Base-by-base conservation (phyloP, 106 monocot species). In the Posidonia australis region DNA sequence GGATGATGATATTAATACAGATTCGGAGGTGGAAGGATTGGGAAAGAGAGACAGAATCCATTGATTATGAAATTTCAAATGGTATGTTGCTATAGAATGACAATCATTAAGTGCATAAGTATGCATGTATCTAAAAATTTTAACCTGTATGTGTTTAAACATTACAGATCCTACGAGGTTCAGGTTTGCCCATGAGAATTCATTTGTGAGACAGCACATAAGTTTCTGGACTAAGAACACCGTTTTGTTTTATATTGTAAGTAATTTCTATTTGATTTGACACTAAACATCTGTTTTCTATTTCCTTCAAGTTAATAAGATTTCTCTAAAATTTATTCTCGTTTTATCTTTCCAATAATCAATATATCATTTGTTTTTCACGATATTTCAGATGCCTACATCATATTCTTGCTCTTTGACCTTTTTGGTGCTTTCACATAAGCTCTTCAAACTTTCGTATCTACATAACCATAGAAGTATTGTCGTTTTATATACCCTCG, bases 151-250 rank as follows among this genome's bases (percentile, higher is more conserved):
- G 36, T 36, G 36, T 36, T 36, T 36, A 4, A 7, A 36, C 36
- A 2, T 4, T 36, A 7, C 77, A 89, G 89, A 89, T 77, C 89
- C 84, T 53, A 54, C 79, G 57, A 77, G 77, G 72, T 82, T 89
- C 72, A 89, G 84, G 62, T 77, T 85, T 54, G 67, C 77, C 21
- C 82, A 80, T 65, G 89, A 84, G 75, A 89, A 79, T 60, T 89
- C 89, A 18, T 89, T 89, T 65, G 89, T 89, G 22, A 77, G 74
- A 59, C 81, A 77, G 29, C 89, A 89, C 54, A 65, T 72, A 53
- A 85, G 74, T 64, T 72, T 58, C 58, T 82, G 76, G 79, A 82
- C 84, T 31, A 74, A 23, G 59, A 45, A 68, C 16, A 44, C 73
- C 7, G 5, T 79, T 12, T 69, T 74, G 2, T 77, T 89, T 51